A percentile compares a stretch with the other conserved stretches of the same genome.
Conservation (phyloP, 1,139 yeast genomes). For the Candida tetrigidarum region DNA sequence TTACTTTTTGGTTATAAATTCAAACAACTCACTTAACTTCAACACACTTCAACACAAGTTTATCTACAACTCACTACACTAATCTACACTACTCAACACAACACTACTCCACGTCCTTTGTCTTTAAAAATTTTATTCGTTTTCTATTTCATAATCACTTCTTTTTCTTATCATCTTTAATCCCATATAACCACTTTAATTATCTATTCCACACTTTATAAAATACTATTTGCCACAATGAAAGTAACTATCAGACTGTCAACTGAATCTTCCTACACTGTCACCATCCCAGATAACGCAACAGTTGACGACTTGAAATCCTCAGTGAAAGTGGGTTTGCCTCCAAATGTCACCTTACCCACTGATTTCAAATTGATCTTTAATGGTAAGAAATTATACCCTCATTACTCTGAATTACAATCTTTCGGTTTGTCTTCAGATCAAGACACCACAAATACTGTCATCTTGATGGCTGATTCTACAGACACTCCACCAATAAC, state of each 20-base stretch:
- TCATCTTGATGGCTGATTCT: conserved; percentile 50
- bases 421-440: conserved; percentile 25
- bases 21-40: neutral
- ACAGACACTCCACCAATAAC: conserved; percentile 27
- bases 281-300: conserved; percentile 53
- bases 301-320: conserved; percentile 53
- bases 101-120: neutral
- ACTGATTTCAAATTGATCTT: conserved; percentile 52
- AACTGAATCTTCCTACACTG: conserved; percentile 43
- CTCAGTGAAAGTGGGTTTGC: conserved; percentile 47
- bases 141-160: neutral
- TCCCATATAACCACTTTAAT: neutral
- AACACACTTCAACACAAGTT: neutral
- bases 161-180: neutral
- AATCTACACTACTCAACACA: no score
- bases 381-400: conserved; percentile 54
- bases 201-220: neutral
- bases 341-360: conserved; percentile 38
- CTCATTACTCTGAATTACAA: conserved; percentile 28
- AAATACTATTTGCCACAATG: conserved; percentile 24
- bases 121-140: neutral
- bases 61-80: no score
- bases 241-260: conserved; percentile 47
- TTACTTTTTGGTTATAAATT: no score
- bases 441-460: conserved; percentile 30